phyloP scores from a whole-genome alignment of 208 protist genomes.

The Leishmania guyanensis region DNA sequence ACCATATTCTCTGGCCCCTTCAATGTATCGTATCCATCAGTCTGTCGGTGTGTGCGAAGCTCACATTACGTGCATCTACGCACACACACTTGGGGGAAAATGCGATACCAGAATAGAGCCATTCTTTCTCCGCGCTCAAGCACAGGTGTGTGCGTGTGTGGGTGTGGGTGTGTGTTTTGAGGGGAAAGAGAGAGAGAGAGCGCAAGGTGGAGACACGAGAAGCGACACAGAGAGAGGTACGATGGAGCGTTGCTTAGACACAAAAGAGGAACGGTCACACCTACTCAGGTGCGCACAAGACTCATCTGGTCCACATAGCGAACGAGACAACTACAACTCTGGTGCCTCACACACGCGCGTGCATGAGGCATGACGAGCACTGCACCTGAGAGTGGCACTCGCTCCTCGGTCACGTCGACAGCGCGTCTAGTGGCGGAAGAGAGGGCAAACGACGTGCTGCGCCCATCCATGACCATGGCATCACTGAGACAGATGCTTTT shows the following conservation, averaged over 20 bases:
- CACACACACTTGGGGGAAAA: background rate
- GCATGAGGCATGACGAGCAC: background rate
- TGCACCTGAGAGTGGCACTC: background rate
- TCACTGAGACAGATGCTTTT: background rate
- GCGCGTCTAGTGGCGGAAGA: background rate
- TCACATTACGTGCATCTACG: background rate
- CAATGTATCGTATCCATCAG: conserved; percentile 26
- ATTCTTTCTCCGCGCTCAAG: conserved; percentile 2
- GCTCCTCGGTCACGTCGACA: background rate
- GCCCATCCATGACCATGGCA: background rate
- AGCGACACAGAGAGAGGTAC: background rate
- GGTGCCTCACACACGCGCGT: background rate
- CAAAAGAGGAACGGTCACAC: background rate
- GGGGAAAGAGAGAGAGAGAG: background rate
- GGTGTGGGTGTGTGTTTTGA: background rate
- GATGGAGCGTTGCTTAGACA: background rate
- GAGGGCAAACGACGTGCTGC: background rate
- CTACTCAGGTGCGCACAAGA: background rate
- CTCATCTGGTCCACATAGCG: background rate
- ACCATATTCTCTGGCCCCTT: conserved; percentile 24
- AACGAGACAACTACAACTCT: background rate
- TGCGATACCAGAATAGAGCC: conserved; percentile 23
- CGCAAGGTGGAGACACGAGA: too few relatives aligned
- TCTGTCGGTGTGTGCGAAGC: background rate
- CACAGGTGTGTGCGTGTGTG: background rate